Base-by-base conservation (phyloP, 2,329 filamentous ascomycete genomes). In the Aotearoamyces nothofagi region DNA sequence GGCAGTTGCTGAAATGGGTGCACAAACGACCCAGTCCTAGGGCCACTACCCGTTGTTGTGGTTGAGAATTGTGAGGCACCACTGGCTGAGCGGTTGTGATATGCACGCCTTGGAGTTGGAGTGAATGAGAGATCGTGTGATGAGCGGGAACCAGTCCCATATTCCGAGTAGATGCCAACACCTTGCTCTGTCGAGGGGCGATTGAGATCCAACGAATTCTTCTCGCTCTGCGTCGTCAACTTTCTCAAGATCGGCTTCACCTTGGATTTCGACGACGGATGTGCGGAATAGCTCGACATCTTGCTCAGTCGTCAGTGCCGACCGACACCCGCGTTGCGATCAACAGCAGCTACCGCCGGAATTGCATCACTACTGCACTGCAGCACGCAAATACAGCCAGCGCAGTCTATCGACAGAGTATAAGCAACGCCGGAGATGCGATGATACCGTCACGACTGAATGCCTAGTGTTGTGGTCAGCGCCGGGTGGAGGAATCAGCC, bases 1-100 rank as follows among this genome's bases (percentile, higher is more conserved):
- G 71, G 71, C 6, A 58, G 72, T 51, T 75, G 71, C 45, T 74
- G 68, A 39, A 73, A 75, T 15, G 71, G 70, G 43, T 76, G 71
- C 12, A 74, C 59, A 43, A 76, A 75, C 17, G 57, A 46, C 27
- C 42, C 49, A 15, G 45, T 33, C 13, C 48, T 40, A 30, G 46
- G 50, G 23, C 50, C 58, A 40, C 66, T 72, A 36, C 56, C 61
- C 27, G 60, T 61, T 15, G 66, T 69, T 5, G 63, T 58, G 30
- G 67, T 57, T 7, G 68, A 72, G 37, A 57, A 52, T 43, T 71
- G 66, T 14, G 46, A 50, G 28, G 61, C 59, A 32, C 64, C 66
- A 43, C 66, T 71, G 31, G 67, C 62, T 2, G 69, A 71, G 13
- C 71, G 62, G 20, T 58, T 55, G 45, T 76, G 70, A 28, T 43